Evolutionary conservation across 306 rosid genomes (phyloP), one percentile per base, ranked within the genome.

Genomic region (Castanea mollissima): DNA sequence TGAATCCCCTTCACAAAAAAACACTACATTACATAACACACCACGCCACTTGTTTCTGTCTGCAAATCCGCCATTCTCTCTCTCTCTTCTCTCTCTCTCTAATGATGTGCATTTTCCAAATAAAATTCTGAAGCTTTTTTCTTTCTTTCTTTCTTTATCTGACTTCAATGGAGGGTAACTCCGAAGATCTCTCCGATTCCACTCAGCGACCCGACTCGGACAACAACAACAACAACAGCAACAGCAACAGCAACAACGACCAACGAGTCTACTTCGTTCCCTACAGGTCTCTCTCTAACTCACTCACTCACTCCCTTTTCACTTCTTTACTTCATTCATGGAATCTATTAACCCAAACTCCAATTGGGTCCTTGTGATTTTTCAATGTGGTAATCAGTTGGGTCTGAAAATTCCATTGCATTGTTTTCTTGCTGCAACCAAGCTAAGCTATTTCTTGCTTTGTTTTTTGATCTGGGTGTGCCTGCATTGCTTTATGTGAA

Each of bases 241-340:
- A 10, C 8, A 5, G 1, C 38, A 38, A 10, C 8, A 38, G 7
- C 46, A 41, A 2, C 54, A 13, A 83, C 76, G 88, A 89, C 82
- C 96, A 91, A 70, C 90, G 92, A 86, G 88, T 93, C 87, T 95
- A 93, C 92, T 91, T 91, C 83, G 96, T 95, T 65, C 99, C 99
- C 55, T 89, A 89, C 82, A 93, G 99, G 99, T 95, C 62, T 77
- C 52, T 35, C 65, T 64, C 62, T 76, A 65, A 77, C 78, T 78
- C 73, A 71, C 84, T 78, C 12, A 8, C 49, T 5, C 54, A 27
- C 32, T 73, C 65, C 69, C 86, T 49, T 67, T 74, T 86, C 71
- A 74, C 57, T 84, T 78, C 35, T 60, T 3, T 68, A 20, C 52
- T 73, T 73, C n/a, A 60, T 81, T 75, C 71, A 25, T 81, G 76